Base-by-base conservation (phyloP, 2,329 filamentous ascomycete species). In the Aspergillus pseudoterreus region DNA sequence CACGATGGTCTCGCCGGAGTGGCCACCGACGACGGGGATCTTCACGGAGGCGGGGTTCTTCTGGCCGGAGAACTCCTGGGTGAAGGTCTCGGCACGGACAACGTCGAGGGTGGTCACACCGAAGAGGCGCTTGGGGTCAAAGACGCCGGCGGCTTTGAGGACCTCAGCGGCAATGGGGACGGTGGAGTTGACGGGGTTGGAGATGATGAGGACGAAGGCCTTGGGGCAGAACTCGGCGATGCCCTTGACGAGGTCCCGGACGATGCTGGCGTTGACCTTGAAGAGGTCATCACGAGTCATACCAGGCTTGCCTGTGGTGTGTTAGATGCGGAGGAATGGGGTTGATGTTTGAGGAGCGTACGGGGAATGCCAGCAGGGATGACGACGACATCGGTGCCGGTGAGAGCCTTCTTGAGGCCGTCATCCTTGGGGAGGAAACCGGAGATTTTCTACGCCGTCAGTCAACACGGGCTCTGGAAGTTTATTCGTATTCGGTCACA, bases 281-380 rank as follows among this genome's bases (percentile, higher is more conserved):
- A 99, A 99, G 54, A 99, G 89, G 72, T 97, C 94, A 68, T 99
- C 94, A 79, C 94, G 91, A 75, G 89, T 96, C 94, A 99, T 99
- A 68, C 94, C 94, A 66, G 94, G 94, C 83, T 97, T 97, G 78
- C 92, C 92, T 96, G 52, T 39, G 24, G 59, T 64, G 42, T 67
- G 60, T 66, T 51, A 52, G 51, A 45, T 14, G 2, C 41, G 24
- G 14, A 14, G 15, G 17, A 27, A 39, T n/a, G n/a, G 27, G 33
- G 27, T 24, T 12, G 24, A 19, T 22, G 21, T 49, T 38, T 4
- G 14, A 19, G 22, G 45, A 30, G 27, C 47, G 52, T 82, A 96
- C 94, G 91, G 69, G 94, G 94, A 82, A 99, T 95, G 67, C 94
- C 94, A 70, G 94, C 94, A 47, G 94, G 94, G 71, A 99, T 97